A percentile compares a stretch with the other conserved stretches of the same genome.
phyloP scores from a whole-genome alignment of 1,139 yeast species.

The Taiozyma sp. region DNA sequence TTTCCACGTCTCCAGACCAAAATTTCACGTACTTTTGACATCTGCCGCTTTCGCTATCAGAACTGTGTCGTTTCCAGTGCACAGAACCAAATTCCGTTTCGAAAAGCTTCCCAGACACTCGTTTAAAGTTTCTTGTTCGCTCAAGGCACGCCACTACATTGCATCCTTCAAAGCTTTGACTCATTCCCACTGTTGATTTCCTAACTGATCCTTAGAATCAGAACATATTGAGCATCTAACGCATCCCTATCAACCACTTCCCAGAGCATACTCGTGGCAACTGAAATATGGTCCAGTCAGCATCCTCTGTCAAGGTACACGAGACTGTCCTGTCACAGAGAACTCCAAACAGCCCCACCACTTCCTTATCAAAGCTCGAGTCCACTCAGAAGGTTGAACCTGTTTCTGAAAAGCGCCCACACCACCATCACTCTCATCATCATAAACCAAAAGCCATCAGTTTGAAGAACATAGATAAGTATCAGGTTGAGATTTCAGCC shows the following conservation, averaged over 20 bases:
- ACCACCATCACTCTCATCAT: not conserved
- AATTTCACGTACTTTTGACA: not conserved
- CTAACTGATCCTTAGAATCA: not conserved
- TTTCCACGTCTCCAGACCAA: not conserved
- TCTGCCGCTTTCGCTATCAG: not conserved
- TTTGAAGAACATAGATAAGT: slow-evolving; percentile 17
- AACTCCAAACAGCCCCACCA: not conserved
- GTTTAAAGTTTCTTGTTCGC: not conserved
- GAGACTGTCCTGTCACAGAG: not conserved
- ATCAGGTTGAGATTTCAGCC: slow-evolving; percentile 20
- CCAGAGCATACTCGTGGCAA: not conserved
- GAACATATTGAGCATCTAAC: not conserved
- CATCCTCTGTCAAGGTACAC: not conserved
- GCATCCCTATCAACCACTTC: not conserved
- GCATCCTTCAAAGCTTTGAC: not conserved
- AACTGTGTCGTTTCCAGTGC: not conserved
- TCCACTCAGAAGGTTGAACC: not conserved
- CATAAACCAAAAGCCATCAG: not conserved
- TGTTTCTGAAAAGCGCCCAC: not conserved
- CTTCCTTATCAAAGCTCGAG: not conserved
- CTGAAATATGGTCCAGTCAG: not conserved
- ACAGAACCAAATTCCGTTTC: not conserved
- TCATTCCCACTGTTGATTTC: not conserved
- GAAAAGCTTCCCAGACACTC: not conserved
- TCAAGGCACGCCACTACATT: not conserved